Conservation (phyloP, 139 green algal species). For the Pseudopediastrum boryanum region DNA sequence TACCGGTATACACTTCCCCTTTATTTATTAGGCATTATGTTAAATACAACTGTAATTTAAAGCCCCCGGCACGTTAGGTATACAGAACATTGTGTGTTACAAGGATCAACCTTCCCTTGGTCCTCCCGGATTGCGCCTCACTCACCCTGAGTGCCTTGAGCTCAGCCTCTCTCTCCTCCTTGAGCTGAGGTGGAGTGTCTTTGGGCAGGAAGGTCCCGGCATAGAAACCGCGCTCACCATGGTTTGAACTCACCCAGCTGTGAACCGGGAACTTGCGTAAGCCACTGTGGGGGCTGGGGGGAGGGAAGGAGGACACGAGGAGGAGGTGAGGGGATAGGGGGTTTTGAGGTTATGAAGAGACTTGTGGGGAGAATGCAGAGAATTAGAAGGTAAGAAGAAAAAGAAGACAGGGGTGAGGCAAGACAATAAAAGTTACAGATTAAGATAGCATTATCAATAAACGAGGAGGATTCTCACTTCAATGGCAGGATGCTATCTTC, state of each 20-base stretch:
- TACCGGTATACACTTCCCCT: too few relatives aligned
- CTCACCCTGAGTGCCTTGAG: conserved; percentile 27
- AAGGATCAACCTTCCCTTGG: too few relatives aligned
- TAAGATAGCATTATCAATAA: background rate
- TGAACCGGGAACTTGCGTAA: conserved; percentile 12
- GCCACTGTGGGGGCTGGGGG: conserved; percentile 3
- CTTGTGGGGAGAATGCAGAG: background rate
- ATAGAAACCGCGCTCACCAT: conserved; percentile 42
- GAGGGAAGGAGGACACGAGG: too few relatives aligned
- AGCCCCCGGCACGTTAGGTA: background rate
- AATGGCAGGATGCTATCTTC: background rate
- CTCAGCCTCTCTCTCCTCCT: conserved; percentile 14
- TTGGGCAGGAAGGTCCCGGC: conserved; percentile 33
- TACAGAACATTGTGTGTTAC: too few relatives aligned
- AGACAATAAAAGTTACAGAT: background rate
- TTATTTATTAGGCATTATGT: background rate
- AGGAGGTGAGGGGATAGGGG: too few relatives aligned
- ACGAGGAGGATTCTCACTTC: background rate
- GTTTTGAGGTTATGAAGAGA: too few relatives aligned
- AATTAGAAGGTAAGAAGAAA: background rate
- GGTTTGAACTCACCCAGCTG: conserved; percentile 27
- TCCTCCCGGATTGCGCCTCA: too few relatives aligned
- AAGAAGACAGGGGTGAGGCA: too few relatives aligned
- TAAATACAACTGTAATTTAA: background rate
- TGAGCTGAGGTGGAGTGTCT: conserved; percentile 14